Base-by-base conservation (phyloP, 768 basidiomycete genomes). In the Panaeolus papilionaceus region DNA sequence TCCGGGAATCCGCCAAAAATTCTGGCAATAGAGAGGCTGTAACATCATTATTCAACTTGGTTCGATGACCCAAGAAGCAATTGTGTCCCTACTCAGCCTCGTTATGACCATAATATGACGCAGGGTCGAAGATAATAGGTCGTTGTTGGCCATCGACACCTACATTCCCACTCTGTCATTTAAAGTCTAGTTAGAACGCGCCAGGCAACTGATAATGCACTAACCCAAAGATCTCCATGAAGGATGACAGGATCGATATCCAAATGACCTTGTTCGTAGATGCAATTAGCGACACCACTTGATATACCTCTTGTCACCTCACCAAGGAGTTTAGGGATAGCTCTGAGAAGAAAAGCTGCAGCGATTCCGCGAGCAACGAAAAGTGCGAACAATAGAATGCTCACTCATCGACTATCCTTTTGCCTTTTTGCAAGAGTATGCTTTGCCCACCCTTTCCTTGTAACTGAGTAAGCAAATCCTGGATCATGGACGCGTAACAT, bases 201-300 rank as follows among this genome's bases (percentile, higher is more conserved):
- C 8, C 10, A 45, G 65, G 47, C 14, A 10, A 44, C 10, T 28
- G 37, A 54, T 16, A 37, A 39, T 40, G 40, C 11, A 67, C 86
- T 64, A 76, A 91, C 92, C 92, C 93, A 94, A 40, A 94, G 81
- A 74, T 94, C 93, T 1, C 93, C 93, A 69, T 94, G 93, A 10
- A 93, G 75, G 23, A 93, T 82, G 2, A 89, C 91, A 1, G 93
- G 93, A 47, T 86, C 76, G 38, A 92, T 82, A 11, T 76, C 75
- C 64, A 94, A 77, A 1, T 83, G 77, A 16, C 84, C 84, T 85
- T 37, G 16, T n/a, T 3, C 38, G 37, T 65, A 33, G n/a, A 28
- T 7, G 9, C 40, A 61, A 54, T 54, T 37, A 58, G 54, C 14
- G 14, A 44, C 4, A 5, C 44, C 51, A 4, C 11, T 64, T 9